Base-by-base conservation (phyloP, 2,329 filamentous ascomycete genomes). In the Meredithiella fracta region DNA sequence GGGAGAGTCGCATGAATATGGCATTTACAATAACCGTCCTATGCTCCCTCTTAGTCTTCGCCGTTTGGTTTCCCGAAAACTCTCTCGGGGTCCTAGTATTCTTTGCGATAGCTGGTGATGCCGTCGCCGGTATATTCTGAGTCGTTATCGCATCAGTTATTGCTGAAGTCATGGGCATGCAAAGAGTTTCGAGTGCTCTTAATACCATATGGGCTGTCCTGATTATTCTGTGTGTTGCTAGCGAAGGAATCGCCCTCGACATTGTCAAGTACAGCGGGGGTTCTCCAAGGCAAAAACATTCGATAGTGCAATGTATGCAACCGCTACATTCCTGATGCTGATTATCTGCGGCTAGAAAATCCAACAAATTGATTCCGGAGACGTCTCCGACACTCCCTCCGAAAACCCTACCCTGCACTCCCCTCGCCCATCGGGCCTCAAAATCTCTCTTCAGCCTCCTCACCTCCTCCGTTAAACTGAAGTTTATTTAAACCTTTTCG, bases 101-200 rank as follows among this genome's bases (percentile, higher is more conserved):
- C 62, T 91, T 86, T 63, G 75, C 80, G 0, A 67, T 91, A 14
- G 66, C 87, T 1, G 85, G 85, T 2, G 86, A 86, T 1, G 73
- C 71, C 1, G 79, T 89, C 1, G 80, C 79, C 2, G 86, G 86
- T 5, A 82, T 80, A 0, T 82, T 86, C 61, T 89, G 80, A 80
- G 74, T 79, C 0, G 81, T 82, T 1, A 75, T 84, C 26, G 81
- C 72, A 0, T 85, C 86, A 0, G 79, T 90, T 5, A 77, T 77
- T 3, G 83, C 83, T 2, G 86, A 91, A 66, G 78, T 91, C 1
- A 78, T 90, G 29, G 85, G 85, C 0, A 66, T 91, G 75, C 76
- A 57, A 69, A 23, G 84, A 44, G 72, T 90, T 1, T 83, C 86
- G 1, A 79, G 82, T 63, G 76, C 71, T 0, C 67, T 91, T 40